These are phyloP conservation scores for Quercus phellos DNA, from an alignment of 331 rosid genomes.

Conservation along the genomic window DNA sequence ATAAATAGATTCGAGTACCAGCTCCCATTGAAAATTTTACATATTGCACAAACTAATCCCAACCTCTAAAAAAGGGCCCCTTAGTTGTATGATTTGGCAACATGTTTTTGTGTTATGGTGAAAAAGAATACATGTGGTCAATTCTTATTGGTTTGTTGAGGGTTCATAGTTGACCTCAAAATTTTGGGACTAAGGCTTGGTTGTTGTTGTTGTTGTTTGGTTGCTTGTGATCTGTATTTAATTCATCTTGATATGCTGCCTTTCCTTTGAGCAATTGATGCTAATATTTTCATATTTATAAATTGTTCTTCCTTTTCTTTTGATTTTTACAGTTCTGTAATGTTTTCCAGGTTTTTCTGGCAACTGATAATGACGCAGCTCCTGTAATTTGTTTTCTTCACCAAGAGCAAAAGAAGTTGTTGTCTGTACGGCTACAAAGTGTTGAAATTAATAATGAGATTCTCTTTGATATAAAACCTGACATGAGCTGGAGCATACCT, in stretches of 20 bases:
- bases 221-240: slow-evolving; percentile 1
- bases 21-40: no score
- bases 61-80: background rate
- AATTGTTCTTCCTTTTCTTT: slow-evolving; percentile 4
- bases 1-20: no score
- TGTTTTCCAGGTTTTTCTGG: slow-evolving; percentile 70
- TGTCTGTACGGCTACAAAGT: slow-evolving; percentile 77
- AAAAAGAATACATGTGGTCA: no score
- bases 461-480: slow-evolving; percentile 78
- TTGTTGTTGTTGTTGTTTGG: background rate
- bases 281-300: background rate
- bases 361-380: slow-evolving; percentile 74
- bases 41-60: no score
- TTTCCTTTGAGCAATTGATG: background rate
- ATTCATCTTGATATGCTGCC: background rate
- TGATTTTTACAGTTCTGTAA: slow-evolving; percentile 24
- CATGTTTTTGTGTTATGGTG: background rate
- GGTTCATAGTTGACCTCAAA: no score
- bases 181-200: no score
- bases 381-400: slow-evolving; percentile 88
- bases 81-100: slow-evolving; percentile 14
- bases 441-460: slow-evolving; percentile 84
- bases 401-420: slow-evolving; percentile 79
- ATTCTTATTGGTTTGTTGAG: no score
- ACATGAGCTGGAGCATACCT: slow-evolving; percentile 93